Base-by-base conservation (phyloP, 495 filamentous ascomycete genomes). In the Penicillium lividum region DNA sequence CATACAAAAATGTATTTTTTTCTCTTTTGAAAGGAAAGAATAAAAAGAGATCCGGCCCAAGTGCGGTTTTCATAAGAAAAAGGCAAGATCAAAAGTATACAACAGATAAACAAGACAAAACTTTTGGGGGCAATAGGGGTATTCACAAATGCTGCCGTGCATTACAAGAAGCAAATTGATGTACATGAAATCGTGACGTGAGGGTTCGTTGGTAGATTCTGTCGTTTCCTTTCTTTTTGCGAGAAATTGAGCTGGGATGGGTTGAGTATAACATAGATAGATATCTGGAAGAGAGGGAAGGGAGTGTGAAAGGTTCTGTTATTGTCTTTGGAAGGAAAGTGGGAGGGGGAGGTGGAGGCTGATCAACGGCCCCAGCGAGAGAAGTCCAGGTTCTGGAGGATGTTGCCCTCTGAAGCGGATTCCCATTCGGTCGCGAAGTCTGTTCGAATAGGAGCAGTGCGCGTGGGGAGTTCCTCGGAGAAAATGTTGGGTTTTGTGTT, bases 401-500 rank as follows among this genome's bases (percentile, higher is more conserved):
- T 68, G 44, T 77, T 75, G 22, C 65, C 63, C 40, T 73, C 75
- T 6, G 75, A 70, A 25, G 74, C 70, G 16, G 70, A 71, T 42
- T 75, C 74, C 77, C 77, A 80, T 25, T 80, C 77, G 1, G 69
- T 66, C 16, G 68, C 64, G 51, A 72, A 66, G 44, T 78, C 75
- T 15, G 70, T 66, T 30, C 56, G 66, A 7, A 61, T 55, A 3
- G 64, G 54, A 25, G 71, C 52, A 31, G 51, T 58, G 29, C 70
- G 69, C 18, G 71, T 58, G 2, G 73, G 69, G 1, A 73, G 34
- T 48, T 80, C 77, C 49, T 78, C 75, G 10, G 72, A 75, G 62
- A 73, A 75, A 30, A 78, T 78, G 31, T 73, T 80, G 45, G 74
- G 58, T 45, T 78, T 76, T 0, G 77, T 80, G 58, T 75, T 78